These are phyloP conservation scores for Nothopassalora personata DNA, from an alignment of 2,329 filamentous ascomycete species.

Conservation along the genomic window DNA sequence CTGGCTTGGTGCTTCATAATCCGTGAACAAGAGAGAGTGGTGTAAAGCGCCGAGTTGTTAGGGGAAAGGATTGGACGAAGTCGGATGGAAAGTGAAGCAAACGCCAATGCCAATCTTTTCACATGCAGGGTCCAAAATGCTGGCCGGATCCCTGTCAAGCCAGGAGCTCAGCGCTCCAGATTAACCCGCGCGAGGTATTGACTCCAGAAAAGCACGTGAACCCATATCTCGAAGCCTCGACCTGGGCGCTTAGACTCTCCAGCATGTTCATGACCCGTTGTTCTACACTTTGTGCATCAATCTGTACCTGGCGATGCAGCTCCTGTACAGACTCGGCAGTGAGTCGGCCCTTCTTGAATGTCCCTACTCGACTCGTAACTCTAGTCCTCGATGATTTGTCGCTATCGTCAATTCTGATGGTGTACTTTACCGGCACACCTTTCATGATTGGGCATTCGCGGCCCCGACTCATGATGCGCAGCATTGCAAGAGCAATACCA, in stretches of 20 bases:
- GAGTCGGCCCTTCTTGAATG: background rate
- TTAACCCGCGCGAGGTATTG: background rate
- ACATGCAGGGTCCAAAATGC: background rate
- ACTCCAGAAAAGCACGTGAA: background rate
- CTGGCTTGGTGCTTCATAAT: background rate
- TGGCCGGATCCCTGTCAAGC: background rate
- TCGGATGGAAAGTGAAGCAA: background rate
- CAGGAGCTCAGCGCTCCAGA: background rate
- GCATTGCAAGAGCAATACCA: background rate
- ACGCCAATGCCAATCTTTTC: background rate
- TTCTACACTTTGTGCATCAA: background rate
- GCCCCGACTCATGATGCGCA: background rate
- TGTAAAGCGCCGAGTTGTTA: background rate
- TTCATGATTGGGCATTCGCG: background rate
- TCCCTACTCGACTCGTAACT: background rate
- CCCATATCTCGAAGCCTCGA: background rate
- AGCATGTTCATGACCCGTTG: background rate
- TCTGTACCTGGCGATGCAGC: background rate
- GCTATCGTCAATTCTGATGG: background rate
- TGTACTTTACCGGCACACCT: background rate
- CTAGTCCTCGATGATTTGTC: background rate
- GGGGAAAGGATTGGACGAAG: background rate
- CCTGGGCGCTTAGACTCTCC: background rate
- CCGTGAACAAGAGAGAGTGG: too few relatives aligned
- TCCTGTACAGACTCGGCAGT: background rate